Base-by-base conservation (phyloP, 257 asterid species). In the Anisodus tanguticus region DNA sequence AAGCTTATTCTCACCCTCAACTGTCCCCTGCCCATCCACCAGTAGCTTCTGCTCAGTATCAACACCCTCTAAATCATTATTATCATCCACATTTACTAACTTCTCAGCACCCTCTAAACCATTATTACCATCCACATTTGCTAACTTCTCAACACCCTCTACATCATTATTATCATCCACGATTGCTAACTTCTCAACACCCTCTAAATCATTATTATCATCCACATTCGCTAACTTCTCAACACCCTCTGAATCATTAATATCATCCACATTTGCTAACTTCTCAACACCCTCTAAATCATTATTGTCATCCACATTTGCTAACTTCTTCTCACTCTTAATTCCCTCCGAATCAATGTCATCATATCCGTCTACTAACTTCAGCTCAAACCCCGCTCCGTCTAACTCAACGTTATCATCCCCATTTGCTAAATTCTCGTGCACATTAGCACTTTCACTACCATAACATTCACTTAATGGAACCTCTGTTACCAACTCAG, bases 1-100 rank as follows among this genome's bases (percentile, higher is more conserved):
- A 54, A 81, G 60, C 15, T 64, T 84, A 26, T 47, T 84, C 7
- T 83, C 60, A 64, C 84, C 86, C 72, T 55, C 86, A 55, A 45
- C 76, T 7, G 47, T 31, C 49, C 84, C 72, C 45, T 62, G 26
- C 17, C 72, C 26, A 17, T 59, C 22, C 15, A 62, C 43, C 47
- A 45, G 84, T 57, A 45, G 84, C 72, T 62, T 81, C 74, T 81
- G n/a, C 15, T 19, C 31, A 41, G 4, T 41, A 66, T 11, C 58
- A 17, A 70, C 26, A 39, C 79, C 47, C 55, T 6, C 79, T 35
- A 41, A 70, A 70, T 41, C 45, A 10, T 74, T 9, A 74, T 12
- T 47, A 10, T 8, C 55, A 74, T 74, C 39, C 26, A 3, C 81
- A 22, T 47, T 19, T 58, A 3, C 63, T 4, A 16, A 58, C 64